phyloP scores from a whole-genome alignment of 768 basidiomycete species.

The Sporobolomyces pararoseus region DNA sequence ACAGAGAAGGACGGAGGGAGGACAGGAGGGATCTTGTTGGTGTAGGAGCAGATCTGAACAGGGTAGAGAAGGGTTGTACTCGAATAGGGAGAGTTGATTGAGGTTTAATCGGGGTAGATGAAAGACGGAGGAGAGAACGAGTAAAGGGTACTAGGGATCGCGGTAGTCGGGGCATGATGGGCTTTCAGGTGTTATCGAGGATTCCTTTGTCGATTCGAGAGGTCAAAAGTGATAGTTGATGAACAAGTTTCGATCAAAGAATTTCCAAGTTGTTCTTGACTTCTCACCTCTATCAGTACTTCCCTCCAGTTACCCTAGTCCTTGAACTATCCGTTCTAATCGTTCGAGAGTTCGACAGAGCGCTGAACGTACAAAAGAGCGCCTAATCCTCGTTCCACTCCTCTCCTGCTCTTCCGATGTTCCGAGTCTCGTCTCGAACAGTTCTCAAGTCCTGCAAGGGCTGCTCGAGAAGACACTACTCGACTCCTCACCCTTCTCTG shows the following conservation, averaged over 20 bases:
- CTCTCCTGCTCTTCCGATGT: too few species aligned
- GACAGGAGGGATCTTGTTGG: slow-evolving; percentile 15
- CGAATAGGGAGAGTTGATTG: background rate
- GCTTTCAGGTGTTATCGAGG: background rate
- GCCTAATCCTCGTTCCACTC: too few species aligned
- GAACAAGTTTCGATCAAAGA: too few species aligned
- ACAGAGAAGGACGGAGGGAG: background rate
- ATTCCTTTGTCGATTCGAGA: background rate
- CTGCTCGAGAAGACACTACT: background rate
- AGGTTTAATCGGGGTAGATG: background rate
- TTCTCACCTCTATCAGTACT: too few species aligned
- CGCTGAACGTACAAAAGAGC: too few species aligned
- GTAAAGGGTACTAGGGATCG: slow-evolving; percentile 5
- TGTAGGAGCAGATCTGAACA: background rate
- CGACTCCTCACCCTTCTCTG: slow-evolving; percentile 26
- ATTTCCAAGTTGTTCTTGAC: background rate
- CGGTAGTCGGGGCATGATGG: slow-evolving; percentile 12
- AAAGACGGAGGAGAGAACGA: background rate
- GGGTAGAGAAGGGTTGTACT: background rate
- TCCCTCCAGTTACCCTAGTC: too few species aligned
- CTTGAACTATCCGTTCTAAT: too few species aligned
- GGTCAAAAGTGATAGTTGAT: too few species aligned
- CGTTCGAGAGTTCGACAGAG: too few species aligned
- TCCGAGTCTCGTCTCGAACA: background rate
- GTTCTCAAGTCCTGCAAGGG: background rate